Percentiles rank a stretch among this genome's conserved stretches.
Conservation (phyloP, 2,329 filamentous ascomycete genomes). For the Aspergillus japonicus region DNA sequence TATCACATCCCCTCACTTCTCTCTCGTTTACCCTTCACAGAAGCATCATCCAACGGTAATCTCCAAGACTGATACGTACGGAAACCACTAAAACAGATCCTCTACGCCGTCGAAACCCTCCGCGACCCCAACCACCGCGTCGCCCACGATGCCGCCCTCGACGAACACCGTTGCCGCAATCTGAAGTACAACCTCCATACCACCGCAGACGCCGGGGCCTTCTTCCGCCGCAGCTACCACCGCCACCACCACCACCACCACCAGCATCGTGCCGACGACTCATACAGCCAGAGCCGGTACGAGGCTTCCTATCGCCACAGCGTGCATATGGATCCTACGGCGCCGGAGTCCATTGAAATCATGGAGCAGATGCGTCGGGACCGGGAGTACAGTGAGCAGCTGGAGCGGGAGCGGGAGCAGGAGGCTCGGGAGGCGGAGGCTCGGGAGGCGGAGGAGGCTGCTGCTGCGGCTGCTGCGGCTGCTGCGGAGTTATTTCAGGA, state of each 20-base stretch:
- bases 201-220: too few species aligned
- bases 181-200: slow-evolving; percentile 5
- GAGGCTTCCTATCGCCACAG: slow-evolving; percentile 22
- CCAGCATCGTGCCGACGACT: not conserved
- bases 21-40: too few species aligned
- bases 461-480: not conserved
- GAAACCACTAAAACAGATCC: slow-evolving; percentile 24
- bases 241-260: not conserved
- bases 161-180: slow-evolving; percentile 23
- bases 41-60: too few species aligned
- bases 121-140: slow-evolving; percentile 29
- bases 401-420: slow-evolving; percentile 5
- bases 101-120: slow-evolving; percentile 35
- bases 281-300: not conserved
- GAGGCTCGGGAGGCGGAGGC: not conserved
- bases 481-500: not conserved
- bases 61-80: not conserved
- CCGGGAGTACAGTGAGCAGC: slow-evolving; percentile 10
- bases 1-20: not conserved
- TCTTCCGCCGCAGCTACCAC: not conserved
- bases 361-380: slow-evolving; percentile 6
- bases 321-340: slow-evolving; percentile 31
- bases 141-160: slow-evolving; percentile 30
- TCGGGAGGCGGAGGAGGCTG: not conserved
- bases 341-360: slow-evolving; percentile 16